phyloP scores from a whole-genome alignment of 495 filamentous ascomycete genomes.

The Amphirosellinia nigrospora region DNA sequence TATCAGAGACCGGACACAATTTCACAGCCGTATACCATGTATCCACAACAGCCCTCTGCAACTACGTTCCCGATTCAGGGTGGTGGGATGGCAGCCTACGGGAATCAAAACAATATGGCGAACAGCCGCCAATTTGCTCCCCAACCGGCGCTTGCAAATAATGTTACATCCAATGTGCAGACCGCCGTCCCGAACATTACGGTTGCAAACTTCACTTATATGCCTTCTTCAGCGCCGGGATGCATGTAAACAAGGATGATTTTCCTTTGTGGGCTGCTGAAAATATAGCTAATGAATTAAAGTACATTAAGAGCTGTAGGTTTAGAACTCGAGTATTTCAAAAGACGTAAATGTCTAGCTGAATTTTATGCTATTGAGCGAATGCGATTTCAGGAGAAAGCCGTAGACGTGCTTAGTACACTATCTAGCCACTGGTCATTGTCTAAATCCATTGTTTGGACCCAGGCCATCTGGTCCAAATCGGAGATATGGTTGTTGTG shows the following conservation, averaged over 20 bases:
- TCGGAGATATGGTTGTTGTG: not conserved
- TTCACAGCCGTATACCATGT: too few species aligned
- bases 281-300: not conserved
- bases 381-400: not conserved
- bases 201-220: not conserved
- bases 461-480: conserved; percentile 9
- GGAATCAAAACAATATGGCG: too few species aligned
- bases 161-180: not conserved
- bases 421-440: conserved; percentile 11
- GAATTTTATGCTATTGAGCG: not conserved
- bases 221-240: not conserved
- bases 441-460: conserved; percentile 12
- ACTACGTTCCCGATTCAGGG: too few species aligned
- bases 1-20: too few species aligned
- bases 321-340: not conserved
- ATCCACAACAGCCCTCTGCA: too few species aligned
- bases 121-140: not conserved
- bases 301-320: not conserved
- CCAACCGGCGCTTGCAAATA: not conserved
- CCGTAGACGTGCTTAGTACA: not conserved
- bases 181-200: not conserved
- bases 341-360: not conserved
- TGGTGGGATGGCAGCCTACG: too few species aligned
- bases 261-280: not conserved
- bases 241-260: not conserved